Base-by-base conservation (phyloP, 345 rosid species). In the Cardiospermum halicacabum region DNA sequence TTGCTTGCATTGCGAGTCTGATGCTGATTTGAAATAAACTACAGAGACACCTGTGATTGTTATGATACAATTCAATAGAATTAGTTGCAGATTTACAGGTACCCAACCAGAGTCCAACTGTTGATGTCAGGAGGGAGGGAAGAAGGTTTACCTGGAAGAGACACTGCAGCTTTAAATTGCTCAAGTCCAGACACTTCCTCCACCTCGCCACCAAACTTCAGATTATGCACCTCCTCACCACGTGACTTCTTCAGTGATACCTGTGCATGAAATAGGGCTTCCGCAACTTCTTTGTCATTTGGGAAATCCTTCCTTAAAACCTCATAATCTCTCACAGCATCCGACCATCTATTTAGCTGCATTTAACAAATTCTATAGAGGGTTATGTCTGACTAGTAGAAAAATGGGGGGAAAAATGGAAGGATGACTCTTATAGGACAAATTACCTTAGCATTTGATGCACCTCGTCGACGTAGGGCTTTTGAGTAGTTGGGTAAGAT, bases 151-250 rank as follows among this genome's bases (percentile, higher is more conserved):
- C 99, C 94, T 3, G 93, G 89, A 39, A 84, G 77, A 53, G 94
- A 87, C 56, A 91, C 49, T 55, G 96, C 96, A 58, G 92, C 90
- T 76, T 70, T 82, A 71, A 95, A 87, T 80, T 84, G 93, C 70
- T 87, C 96, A 60, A 82, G 77, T 42, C 81, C 82, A 30, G 64
- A 65, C n/a, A 86, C 84, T 71, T 83, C 81, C 81, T 89, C 99
- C 53, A 95, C 99, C 73, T 87, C 96, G 56, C 97, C 92, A 26
- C 97, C 96, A 68, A 95, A 95, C 74, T 91, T 87, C 96, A 95
- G 78, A 77, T 95, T 89, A 64, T 83, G 55, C 37, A 95, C 96
- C 68, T 86, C 96, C 75, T 88, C 96, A 18, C 99, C 99, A 0
- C 83, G 89, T 58, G 94, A 95, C 72, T 86, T 95, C 83, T 85